Percentiles rank a stretch among this genome's conserved stretches.
These are phyloP conservation scores for Penicillium waksmanii DNA, from an alignment of 495 filamentous ascomycete genomes.

Conservation along the genomic window DNA sequence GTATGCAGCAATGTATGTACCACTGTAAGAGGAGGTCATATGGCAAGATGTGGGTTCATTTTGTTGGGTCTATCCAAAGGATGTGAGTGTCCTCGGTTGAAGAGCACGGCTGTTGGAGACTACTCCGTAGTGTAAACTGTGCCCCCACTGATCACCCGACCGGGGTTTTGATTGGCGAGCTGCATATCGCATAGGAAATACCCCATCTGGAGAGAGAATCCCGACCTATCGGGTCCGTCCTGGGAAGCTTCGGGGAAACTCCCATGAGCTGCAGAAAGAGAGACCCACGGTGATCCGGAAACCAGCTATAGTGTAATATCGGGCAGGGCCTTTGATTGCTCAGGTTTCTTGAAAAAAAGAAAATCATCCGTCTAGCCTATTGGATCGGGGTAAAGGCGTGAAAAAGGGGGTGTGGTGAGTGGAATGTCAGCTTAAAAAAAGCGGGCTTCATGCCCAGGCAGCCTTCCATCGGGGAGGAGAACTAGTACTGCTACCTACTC, in stretches of 20 bases:
- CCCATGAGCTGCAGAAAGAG: constrained; percentile 19
- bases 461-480: not conserved
- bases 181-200: constrained; percentile 7
- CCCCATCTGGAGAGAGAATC: constrained; percentile 12
- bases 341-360: constrained; percentile 8
- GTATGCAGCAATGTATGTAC: no score
- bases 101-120: not conserved
- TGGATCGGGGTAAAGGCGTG: constrained; percentile 11
- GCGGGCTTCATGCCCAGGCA: not conserved
- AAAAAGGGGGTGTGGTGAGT: not conserved
- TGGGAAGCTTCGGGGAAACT: constrained; percentile 1
- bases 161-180: constrained; percentile 7
- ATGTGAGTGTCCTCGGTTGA: not conserved
- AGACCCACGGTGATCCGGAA: constrained; percentile 26
- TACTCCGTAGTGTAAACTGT: not conserved
- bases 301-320: constrained; percentile 12
- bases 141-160: not conserved
- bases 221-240: constrained; percentile 1
- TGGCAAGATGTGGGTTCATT: not conserved
- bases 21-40: not conserved
- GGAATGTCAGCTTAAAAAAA: not conserved
- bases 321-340: constrained; percentile 3
- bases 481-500: not conserved
- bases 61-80: not conserved
- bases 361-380: not conserved